A percentile compares a stretch with the other conserved stretches of the same genome.
phyloP scores from a whole-genome alignment of 495 filamentous ascomycete species.

The Aspergillus biplanus region DNA sequence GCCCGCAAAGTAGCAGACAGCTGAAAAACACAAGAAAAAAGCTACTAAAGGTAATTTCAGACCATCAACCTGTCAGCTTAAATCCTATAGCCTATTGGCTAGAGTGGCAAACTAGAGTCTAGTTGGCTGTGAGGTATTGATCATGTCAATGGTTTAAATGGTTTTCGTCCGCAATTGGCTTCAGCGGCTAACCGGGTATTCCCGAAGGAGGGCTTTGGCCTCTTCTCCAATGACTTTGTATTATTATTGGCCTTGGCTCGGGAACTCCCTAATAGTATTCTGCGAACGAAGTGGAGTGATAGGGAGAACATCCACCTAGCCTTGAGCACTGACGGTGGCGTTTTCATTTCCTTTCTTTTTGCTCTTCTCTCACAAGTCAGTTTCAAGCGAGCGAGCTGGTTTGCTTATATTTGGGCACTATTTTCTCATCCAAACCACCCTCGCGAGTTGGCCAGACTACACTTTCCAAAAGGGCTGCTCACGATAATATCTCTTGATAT shows the following conservation, averaged over 20 bases:
- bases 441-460: background rate
- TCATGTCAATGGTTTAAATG: too few relatives aligned
- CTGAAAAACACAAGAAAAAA: background rate
- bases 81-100: too few relatives aligned
- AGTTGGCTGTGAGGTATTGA: too few relatives aligned
- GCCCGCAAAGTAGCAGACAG: background rate
- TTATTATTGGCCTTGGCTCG: conserved; percentile 14
- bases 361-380: background rate
- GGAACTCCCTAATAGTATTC: conserved; percentile 14
- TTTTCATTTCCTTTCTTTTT: conserved; percentile 8
- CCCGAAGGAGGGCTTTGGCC: conserved; percentile 10
- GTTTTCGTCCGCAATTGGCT: conserved; percentile 5
- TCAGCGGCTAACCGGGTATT: conserved; percentile 15
- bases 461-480: too few relatives aligned
- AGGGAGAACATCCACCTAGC: background rate
- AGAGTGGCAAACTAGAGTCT: too few relatives aligned
- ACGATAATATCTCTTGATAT: background rate
- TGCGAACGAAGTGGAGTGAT: conserved; percentile 20
- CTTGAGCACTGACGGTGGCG: conserved; percentile 18
- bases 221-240: background rate
- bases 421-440: background rate
- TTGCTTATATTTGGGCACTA: background rate
- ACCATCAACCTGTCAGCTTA: too few relatives aligned
- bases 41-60: background rate
- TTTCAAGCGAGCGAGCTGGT: background rate